Base-by-base conservation (phyloP, 129 eudicot genomes). In the Chrysanthemum lavandulifolium region DNA sequence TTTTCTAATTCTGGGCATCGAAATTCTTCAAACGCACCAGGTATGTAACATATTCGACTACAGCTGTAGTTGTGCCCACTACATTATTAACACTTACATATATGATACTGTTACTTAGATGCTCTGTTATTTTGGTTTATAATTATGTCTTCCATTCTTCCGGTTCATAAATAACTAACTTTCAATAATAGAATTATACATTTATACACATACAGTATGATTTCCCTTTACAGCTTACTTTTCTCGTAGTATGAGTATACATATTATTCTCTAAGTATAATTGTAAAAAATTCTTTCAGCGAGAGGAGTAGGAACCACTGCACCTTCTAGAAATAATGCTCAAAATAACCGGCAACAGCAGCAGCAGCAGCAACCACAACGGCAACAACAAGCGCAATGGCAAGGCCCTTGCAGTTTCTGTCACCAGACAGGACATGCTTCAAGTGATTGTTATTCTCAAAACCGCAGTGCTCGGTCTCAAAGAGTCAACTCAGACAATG, bases 1-100 rank as follows among this genome's bases (percentile, higher is more conserved):
- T 74, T 82, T 23, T 88, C 94, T 77, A 96, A 91, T 79, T 81
- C 94, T 67, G 97, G 96, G 63, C 69, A 86, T 48, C 96, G 91
- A 61, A 86, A 58, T 76, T n/a, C 16, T 81, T 72, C 95, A 33
- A 84, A 74, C 59, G 69, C 73, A 33, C 79, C 97, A 76, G 97
- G 97, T 94, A 83, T 76, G 75, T 72, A 18, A 69, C n/a, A 4
- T 16, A 69, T 72, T 51, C 62, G 31, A 65, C 47, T 51, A 27
- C 3, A 66, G 6, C 13, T 47, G 43, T 31, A 13, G 40, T 1
- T 47, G 29, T 31, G 29, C 36, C 7, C 13, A 50, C 0, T 40
- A 51, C 29, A n/a, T 57, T 16, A 13, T 71, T 18, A 10, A 18
- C 23, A 16, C 1, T 40, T 18, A 6, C 8, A 57, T 9, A 12